Percentiles rank a stretch among this genome's conserved stretches.
Conservation (phyloP, 306 rosid species). For the Prunus fruticosa region DNA sequence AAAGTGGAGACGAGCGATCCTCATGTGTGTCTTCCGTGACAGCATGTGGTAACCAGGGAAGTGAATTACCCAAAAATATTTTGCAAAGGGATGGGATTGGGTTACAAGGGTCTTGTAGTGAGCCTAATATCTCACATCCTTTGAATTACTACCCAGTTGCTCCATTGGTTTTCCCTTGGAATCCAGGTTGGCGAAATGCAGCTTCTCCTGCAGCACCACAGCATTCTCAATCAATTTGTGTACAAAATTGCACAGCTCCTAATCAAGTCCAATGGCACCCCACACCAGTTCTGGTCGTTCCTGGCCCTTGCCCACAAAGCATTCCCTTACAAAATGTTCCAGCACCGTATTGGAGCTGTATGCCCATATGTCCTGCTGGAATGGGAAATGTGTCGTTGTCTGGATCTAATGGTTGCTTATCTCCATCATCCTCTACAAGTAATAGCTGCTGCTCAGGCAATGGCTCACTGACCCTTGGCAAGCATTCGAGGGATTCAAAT, state of each 20-base stretch:
- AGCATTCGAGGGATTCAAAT: constrained; percentile 49
- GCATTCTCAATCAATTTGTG: constrained; percentile 17
- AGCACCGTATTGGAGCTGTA: constrained; percentile 43
- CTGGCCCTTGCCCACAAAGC: constrained; percentile 40
- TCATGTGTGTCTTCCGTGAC: constrained; percentile 37
- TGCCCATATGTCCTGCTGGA: constrained; percentile 35
- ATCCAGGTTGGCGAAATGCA: constrained; percentile 32
- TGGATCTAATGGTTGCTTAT: constrained; percentile 42
- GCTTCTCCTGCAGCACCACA: constrained; percentile 28
- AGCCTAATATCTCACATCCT: constrained; percentile 27
- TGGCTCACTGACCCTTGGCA: constrained; percentile 49
- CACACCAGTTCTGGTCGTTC: constrained; percentile 43
- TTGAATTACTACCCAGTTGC: constrained; percentile 42
- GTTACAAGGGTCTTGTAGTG: constrained; percentile 9
- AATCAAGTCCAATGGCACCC: constrained; percentile 45
- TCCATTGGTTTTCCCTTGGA: constrained; percentile 48
- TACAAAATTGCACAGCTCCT: constrained; percentile 18
- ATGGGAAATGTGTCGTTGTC: constrained; percentile 25
- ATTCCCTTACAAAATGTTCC: constrained; percentile 49
- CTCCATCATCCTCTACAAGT: constrained; percentile 41
- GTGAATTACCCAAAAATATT: constrained; percentile 25
- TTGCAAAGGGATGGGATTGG: constrained; percentile 14
- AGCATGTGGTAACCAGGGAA: constrained; percentile 25
- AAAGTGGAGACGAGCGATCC: constrained; percentile 38
- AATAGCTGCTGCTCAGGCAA: constrained; percentile 41